phyloP scores from a whole-genome alignment of 2,329 filamentous ascomycete genomes.

The Penicillium sp. region DNA sequence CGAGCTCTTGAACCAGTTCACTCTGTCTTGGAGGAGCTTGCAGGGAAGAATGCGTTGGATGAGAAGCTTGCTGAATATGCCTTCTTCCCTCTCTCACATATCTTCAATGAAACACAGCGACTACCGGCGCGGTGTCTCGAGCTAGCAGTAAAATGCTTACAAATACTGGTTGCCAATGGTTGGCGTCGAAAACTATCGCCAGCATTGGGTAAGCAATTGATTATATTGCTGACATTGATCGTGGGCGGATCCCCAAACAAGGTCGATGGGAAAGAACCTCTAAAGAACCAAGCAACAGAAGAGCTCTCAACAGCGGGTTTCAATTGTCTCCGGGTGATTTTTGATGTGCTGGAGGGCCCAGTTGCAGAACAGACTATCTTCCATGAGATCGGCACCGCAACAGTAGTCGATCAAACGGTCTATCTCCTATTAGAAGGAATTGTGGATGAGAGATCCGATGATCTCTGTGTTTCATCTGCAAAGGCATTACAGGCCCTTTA shows the following conservation, averaged over 20 bases:
- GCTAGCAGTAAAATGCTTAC: conserved; percentile 71
- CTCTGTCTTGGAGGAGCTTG: conserved; percentile 40
- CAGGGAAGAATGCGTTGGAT: conserved; percentile 57
- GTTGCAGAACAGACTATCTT: conserved; percentile 46
- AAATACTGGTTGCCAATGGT: conserved; percentile 70
- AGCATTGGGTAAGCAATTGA: conserved; percentile 76
- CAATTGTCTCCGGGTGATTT: conserved; percentile 66
- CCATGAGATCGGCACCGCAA: conserved; percentile 62
- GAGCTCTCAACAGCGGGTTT: conserved; percentile 75
- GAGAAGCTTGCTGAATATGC: conserved; percentile 87
- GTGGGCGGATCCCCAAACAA: conserved; percentile 70
- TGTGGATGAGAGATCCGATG: conserved; percentile 61
- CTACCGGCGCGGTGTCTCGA: conserved; percentile 72
- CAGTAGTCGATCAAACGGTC: conserved; percentile 77
- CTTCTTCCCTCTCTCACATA: conserved; percentile 88
- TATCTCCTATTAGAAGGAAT: conserved; percentile 76
- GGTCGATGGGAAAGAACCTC: conserved; percentile 25
- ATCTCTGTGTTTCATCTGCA: conserved; percentile 72
- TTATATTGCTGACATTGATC: conserved; percentile 81
- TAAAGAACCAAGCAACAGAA: conserved; percentile 53
- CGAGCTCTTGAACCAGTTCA: conserved; percentile 49
- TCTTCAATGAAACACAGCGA: conserved; percentile 73
- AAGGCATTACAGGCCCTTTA: conserved; percentile 64
- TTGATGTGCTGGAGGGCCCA: conserved; percentile 57
- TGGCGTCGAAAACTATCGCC: conserved; percentile 73